phyloP scores from a whole-genome alignment of 352 stramenopile genomes.

The Pythium aquatile region DNA sequence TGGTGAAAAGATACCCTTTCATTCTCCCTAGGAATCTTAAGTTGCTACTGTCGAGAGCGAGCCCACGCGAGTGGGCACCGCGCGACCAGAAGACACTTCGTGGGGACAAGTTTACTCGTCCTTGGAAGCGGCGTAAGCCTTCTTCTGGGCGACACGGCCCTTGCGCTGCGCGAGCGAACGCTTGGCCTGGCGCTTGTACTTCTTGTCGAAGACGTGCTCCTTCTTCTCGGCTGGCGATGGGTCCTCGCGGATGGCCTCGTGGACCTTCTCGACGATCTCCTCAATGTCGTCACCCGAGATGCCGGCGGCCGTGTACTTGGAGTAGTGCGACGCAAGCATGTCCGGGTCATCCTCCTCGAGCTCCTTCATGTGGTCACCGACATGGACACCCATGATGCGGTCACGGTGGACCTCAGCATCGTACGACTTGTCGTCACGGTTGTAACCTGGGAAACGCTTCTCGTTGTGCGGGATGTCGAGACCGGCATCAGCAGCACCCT shows the following conservation, averaged over 20 bases:
- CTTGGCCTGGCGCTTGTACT: constrained; percentile 94
- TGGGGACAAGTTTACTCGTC: constrained; percentile 19
- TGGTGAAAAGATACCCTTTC: constrained; percentile 6
- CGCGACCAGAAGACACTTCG: constrained; percentile 5
- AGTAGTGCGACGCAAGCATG: constrained; percentile 97
- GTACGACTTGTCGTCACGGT: constrained; percentile 98
- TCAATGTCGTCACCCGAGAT: constrained; percentile 92
- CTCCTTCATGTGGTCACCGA: constrained; percentile 99
- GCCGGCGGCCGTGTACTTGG: constrained; percentile 93
- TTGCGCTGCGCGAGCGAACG: constrained; percentile 95
- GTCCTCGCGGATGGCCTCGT: constrained; percentile 98
- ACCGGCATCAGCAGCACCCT: constrained; percentile 98
- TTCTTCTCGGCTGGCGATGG: constrained; percentile 93
- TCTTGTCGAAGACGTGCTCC: constrained; percentile 89
- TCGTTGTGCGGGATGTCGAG: constrained; percentile 98
- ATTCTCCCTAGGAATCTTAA: constrained; percentile 6
- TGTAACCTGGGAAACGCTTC: constrained; percentile 99
- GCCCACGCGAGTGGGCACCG: neutral
- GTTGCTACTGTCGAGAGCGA: neutral
- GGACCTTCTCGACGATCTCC: constrained; percentile 92
- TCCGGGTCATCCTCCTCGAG: constrained; percentile 99
- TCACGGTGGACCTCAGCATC: constrained; percentile 97
- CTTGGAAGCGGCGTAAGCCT: constrained; percentile 84
- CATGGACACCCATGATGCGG: constrained; percentile 97
- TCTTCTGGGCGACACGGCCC: constrained; percentile 95